Evolutionary conservation across 2,329 filamentous ascomycete species (phyloP), one percentile per base, ranked within the genome.

Genomic region (Hirsutella rhossiliensis): DNA sequence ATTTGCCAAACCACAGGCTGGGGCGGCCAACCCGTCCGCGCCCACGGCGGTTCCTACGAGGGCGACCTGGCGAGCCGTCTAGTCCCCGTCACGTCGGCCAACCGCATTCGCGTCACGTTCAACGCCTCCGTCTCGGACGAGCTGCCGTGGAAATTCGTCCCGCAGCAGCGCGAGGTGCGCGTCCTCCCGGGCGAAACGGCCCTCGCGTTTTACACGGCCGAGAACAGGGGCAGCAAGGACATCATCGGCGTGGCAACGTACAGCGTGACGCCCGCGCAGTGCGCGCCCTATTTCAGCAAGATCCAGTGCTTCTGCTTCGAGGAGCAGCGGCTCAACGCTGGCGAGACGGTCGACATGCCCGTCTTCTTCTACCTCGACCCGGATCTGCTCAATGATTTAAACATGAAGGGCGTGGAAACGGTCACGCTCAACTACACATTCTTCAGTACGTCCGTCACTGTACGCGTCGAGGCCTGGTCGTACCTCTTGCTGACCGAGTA

Each of bases 301-400:
- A 98, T 98, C 39, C 92, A 98, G 65, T 98, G 92, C 60, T 98
- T 98, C 65, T 98, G 92, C 65, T 98, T 98, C 57, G 92, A 98
- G 68, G 90, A 88, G 65, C 92, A 98, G 73, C 76, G 94, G 48
- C 66, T 98, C 52, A 90, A 92, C 60, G 89, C 89, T 6, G 89
- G 90, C 38, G 94, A 98, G 73, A 92, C 88, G 38, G 92, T 98
- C 43, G 92, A 98, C 63, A 98, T 98, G 94, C 94, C 92, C 0
- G 94, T 98, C 1, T 98, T 98, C 65, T 98, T 98, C 67, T 98
- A 97, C 64, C 84, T 98, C 52, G 92, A 98, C 59, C 92, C 92
- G 1, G 92, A 97, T 59, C 82, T 98, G 67, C 73, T 90, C 47
- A 89, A 84, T 54, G 92, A 98, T 63, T 70, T 90, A 42, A 89